Evolutionary conservation across 306 rosid species (phyloP), one percentile per base, ranked within the genome.

Genomic region (peach (Prunus persica)): DNA sequence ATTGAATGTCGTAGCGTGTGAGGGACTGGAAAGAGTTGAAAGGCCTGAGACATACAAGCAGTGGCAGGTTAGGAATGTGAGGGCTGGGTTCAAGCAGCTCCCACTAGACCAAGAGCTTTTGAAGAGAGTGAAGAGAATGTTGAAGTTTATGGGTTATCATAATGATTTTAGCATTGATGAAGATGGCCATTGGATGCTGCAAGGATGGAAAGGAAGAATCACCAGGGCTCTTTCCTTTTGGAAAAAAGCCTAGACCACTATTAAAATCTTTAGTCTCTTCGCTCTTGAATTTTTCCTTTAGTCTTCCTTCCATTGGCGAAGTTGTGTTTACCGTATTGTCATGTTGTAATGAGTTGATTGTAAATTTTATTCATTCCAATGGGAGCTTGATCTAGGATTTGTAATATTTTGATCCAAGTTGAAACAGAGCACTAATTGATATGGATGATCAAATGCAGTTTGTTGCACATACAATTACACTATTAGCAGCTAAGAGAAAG

Each of bases 11-110:
- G 2, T 84, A n/a, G 82, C 87, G 0, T 80, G 87, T 30, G 84
- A 84, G 72, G 84, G 87, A 16, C 15, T 22, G 51, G 77, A 72
- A 41, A 80, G 87, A 65, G 84, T 77, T 18, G 84, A 80, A 47
- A 81, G 87, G 82, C 87, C 84, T 6, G 84, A 84, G 55, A 73
- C 77, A 0, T 84, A 80, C 71, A 77, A 18, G 74, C 82, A 68
- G 69, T 84, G 82, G 87, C 77, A 80, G 49, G 22, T 43, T 50
- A 66, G 82, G 78, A 67, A n/a, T 12, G 20, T 22, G 24, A 80
- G 79, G 65, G 87, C 79, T 2, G 84, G 87, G 18, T 77, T 80
- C 43, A 77, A n/a, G 74, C 84, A 76, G 60, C 22, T 76, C 3
- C 84, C 87, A 2, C 22, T 84, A 1, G 84, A 84, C 71, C 65